Evolutionary conservation across 768 basidiomycete species (phyloP), one percentile per base, ranked within the genome.

Genomic region (Lyophyllum decastes): DNA sequence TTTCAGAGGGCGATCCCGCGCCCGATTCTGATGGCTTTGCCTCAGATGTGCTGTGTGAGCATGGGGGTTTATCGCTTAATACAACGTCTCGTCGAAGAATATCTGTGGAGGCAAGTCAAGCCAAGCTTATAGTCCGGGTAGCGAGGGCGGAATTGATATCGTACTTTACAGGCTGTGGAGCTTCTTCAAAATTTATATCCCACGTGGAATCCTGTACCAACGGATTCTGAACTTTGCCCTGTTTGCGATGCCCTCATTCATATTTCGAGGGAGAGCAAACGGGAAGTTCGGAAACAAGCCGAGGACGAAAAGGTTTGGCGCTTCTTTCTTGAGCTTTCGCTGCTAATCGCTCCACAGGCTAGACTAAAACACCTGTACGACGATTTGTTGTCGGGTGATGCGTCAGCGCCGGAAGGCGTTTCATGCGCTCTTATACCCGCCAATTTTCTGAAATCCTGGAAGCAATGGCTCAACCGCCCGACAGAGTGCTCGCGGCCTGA

Each of bases 291-390:
- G 40, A 86, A 79, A 68, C 81, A 77, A 55, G 88, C 88, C 24
- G 92, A 92, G 66, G 85, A 88, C 19, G 92, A 93, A 73, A 92
- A 90, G 85, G 92, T 88, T 53, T 26, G 49, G 30, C n/a, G 4
- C n/a, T 49, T 17, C 34, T 43, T 38, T 40, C 19, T 16, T 14
- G 12, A 30, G 33, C 17, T 17, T 21, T 47, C 33, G 56, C 22
- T 12, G 35, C 59, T 65, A 55, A 65, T 58, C 40, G 30, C 47
- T 49, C 59, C 52, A 35, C 58, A 92, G 90, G 85, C 83, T 34
- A 82, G 76, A 64, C 76, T 92, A 49, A 84, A 80, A 60, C 78
- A 82, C 63, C 82, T 90, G 78, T 76, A 83, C 59, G 84, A 88
- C 58, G 78, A 80, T 59, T 72, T 79, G 51, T 65, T 84, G 49